These are phyloP conservation scores for Fusarium succisae DNA, from an alignment of 2,329 filamentous ascomycete species.

Conservation along the genomic window DNA sequence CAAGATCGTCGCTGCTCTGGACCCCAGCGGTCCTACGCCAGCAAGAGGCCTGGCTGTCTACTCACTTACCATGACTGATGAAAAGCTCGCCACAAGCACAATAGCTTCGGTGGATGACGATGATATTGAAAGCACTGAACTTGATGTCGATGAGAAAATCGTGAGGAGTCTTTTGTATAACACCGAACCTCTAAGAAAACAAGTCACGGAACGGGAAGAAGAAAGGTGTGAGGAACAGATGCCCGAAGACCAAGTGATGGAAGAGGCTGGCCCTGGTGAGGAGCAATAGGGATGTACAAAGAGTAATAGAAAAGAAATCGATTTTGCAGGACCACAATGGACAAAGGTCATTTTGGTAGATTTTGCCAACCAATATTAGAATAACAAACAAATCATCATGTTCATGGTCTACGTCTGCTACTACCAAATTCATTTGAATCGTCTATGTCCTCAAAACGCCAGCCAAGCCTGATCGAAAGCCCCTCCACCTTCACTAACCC, in stretches of 20 bases:
- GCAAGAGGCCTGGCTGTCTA: conserved; percentile 46
- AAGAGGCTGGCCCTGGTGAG: conserved; percentile 6
- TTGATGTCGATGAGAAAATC: conserved; percentile 50
- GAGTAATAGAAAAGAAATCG: neutral
- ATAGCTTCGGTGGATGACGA: conserved; percentile 41
- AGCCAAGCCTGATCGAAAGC: conserved; percentile 47
- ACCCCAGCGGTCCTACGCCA: conserved; percentile 45
- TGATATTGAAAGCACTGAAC: conserved; percentile 42
- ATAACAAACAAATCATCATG: conserved; percentile 43
- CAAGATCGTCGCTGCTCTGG: conserved; percentile 53
- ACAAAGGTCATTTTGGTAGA: neutral
- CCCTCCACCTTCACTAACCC: conserved; percentile 36
- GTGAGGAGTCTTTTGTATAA: conserved; percentile 56
- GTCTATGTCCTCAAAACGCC: conserved; percentile 54
- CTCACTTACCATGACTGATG: conserved; percentile 45
- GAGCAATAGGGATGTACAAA: neutral
- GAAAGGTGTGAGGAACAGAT: conserved; percentile 35
- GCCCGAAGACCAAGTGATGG: conserved; percentile 14
- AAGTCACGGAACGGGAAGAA: conserved; percentile 41
- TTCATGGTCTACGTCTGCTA: conserved; percentile 47
- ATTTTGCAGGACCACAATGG: neutral
- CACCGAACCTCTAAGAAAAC: conserved; percentile 59
- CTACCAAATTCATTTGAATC: conserved; percentile 50
- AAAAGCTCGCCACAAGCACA: conserved; percentile 45
- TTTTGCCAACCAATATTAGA: neutral